These are phyloP conservation scores for Rugonectria rugulosa DNA, from an alignment of 2,329 filamentous ascomycete genomes.

Conservation along the genomic window DNA sequence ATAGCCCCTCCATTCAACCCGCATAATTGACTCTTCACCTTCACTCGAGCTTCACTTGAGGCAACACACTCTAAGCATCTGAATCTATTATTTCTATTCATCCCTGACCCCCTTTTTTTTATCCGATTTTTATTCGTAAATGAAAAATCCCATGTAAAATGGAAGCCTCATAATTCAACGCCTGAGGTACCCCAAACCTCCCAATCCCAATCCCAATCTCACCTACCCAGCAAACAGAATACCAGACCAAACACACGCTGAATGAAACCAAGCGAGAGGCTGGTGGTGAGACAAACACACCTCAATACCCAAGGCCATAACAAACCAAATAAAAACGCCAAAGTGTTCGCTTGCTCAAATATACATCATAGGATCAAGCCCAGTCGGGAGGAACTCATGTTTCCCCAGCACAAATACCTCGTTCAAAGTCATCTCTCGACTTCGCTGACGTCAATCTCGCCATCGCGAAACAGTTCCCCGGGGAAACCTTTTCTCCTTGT, in stretches of 20 bases:
- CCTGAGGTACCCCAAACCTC: background rate
- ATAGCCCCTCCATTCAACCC: too few species aligned
- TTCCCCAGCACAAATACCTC: background rate
- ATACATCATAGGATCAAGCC: conserved; percentile 9
- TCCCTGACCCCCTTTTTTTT: background rate
- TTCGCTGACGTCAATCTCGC: background rate
- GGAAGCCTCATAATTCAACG: background rate
- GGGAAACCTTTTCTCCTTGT: background rate
- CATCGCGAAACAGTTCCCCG: background rate
- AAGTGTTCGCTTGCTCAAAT: conserved; percentile 1
- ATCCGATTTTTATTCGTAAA: background rate
- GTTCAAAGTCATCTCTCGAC: background rate
- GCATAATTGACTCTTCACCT: too few species aligned
- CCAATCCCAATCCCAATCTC: too few species aligned
- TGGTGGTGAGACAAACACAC: background rate
- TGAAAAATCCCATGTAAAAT: background rate
- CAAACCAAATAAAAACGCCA: conserved; percentile 22
- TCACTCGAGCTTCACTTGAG: background rate
- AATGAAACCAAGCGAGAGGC: background rate
- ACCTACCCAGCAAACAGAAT: too few species aligned
- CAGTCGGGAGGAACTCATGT: background rate
- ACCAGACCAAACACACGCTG: background rate
- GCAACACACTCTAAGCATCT: background rate
- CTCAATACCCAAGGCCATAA: background rate
- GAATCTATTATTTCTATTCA: background rate